Conservation (phyloP, 345 rosid genomes). For the Combretum micranthum region DNA sequence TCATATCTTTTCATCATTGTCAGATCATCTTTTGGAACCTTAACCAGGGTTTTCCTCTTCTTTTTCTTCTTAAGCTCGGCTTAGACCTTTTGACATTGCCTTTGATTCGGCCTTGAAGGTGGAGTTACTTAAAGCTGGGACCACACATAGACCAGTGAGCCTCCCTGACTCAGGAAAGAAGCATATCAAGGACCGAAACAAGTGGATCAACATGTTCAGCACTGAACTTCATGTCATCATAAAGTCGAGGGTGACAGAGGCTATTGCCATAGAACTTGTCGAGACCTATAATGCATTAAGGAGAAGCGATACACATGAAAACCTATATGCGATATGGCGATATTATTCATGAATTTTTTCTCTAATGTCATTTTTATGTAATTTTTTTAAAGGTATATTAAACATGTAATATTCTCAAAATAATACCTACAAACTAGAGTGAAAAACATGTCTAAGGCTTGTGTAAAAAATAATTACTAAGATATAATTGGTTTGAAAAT, state of each 20-base stretch:
- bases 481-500: too few species aligned
- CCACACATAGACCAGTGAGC: constrained; percentile 99
- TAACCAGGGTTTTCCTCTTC: background rate
- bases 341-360: too few species aligned
- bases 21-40: background rate
- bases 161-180: constrained; percentile 79
- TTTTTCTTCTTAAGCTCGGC: constrained; percentile 32
- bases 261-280: constrained; percentile 83
- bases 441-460: too few species aligned
- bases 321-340: too few species aligned
- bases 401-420: too few species aligned
- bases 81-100: constrained; percentile 56
- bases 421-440: too few species aligned
- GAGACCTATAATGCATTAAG: too few species aligned
- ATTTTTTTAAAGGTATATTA: too few species aligned
- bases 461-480: too few species aligned
- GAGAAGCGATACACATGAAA: too few species aligned
- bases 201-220: constrained; percentile 69
- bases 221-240: constrained; percentile 37
- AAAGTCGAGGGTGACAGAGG: constrained; percentile 86
- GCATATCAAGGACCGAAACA: constrained; percentile 51
- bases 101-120: constrained; percentile 84
- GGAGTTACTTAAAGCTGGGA: constrained; percentile 69
- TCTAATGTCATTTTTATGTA: too few species aligned
- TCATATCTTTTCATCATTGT: background rate